phyloP scores from a whole-genome alignment of 2,329 filamentous ascomycete species.

The Acrodontium crateriforme region DNA sequence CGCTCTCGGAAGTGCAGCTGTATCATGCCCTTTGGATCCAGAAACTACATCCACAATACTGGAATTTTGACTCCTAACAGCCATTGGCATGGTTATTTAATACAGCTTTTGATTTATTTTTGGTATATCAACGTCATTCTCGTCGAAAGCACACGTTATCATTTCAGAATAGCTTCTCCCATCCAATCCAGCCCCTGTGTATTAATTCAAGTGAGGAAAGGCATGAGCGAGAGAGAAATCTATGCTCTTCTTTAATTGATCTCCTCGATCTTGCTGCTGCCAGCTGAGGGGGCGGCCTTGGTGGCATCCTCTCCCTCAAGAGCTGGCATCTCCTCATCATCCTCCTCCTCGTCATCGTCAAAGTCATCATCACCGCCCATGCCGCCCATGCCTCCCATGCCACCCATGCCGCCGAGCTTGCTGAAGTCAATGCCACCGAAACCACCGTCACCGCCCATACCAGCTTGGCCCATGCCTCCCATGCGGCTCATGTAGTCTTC shows the following conservation, averaged over 20 bases:
- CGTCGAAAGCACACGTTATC: too few species aligned
- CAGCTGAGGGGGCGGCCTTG: constrained; percentile 20
- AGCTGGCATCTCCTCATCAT: constrained; percentile 61
- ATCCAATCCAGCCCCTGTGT: too few species aligned
- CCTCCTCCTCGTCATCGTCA: constrained; percentile 58
- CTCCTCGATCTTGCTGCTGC: constrained; percentile 31
- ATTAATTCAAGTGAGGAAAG: too few species aligned
- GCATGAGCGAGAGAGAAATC: too few species aligned
- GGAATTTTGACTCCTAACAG: too few species aligned
- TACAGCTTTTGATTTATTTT: too few species aligned
- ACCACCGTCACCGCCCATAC: constrained; percentile 44
- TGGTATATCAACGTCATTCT: too few species aligned
- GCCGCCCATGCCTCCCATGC: constrained; percentile 30
- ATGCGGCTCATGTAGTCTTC: constrained; percentile 46
- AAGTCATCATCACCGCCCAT: constrained; percentile 29
- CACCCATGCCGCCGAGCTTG: constrained; percentile 40
- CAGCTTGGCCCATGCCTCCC: constrained; percentile 38
- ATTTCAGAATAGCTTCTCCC: too few species aligned
- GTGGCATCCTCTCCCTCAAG: constrained; percentile 49
- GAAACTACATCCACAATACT: too few species aligned
- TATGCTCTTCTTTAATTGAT: constrained; percentile 26
- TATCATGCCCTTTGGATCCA: too few species aligned
- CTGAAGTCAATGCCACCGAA: constrained; percentile 26
- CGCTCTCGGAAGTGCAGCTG: too few species aligned
- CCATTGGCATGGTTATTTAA: too few species aligned